phyloP scores from a whole-genome alignment of 2,329 filamentous ascomycete genomes.

The Phyllosticta citriasiana region DNA sequence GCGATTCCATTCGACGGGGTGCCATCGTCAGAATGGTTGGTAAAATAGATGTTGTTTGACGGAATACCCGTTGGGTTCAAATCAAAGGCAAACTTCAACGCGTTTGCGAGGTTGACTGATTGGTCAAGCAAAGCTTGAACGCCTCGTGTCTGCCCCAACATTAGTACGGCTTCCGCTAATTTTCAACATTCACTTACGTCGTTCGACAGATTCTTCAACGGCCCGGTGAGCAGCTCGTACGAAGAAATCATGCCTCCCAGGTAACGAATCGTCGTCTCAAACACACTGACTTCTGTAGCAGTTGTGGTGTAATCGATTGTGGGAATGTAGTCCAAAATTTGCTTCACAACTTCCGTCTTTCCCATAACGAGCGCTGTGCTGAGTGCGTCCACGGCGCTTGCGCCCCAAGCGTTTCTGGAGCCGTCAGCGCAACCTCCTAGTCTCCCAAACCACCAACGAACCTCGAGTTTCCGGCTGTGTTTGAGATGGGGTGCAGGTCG shows the following conservation, averaged over 20 bases:
- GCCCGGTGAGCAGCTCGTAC: slow-evolving; percentile 63
- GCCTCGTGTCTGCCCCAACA: neutral
- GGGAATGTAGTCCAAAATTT: slow-evolving; percentile 62
- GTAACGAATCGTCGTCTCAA: slow-evolving; percentile 87
- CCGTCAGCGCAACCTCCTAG: slow-evolving; percentile 1
- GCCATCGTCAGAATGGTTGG: slow-evolving; percentile 39
- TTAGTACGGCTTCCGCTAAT: neutral
- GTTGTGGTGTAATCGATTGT: slow-evolving; percentile 61
- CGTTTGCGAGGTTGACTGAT: slow-evolving; percentile 58
- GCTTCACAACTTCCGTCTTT: slow-evolving; percentile 53
- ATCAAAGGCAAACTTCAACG: slow-evolving; percentile 67
- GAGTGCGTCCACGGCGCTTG: slow-evolving; percentile 70
- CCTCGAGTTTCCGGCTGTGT: slow-evolving; percentile 59
- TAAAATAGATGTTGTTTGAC: slow-evolving; percentile 56
- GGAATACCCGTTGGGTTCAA: slow-evolving; percentile 57
- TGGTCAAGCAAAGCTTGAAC: slow-evolving; percentile 51
- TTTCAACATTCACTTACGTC: slow-evolving; percentile 20
- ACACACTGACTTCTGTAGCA: slow-evolving; percentile 54
- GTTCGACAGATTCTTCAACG: slow-evolving; percentile 43
- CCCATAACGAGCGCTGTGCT: slow-evolving; percentile 72
- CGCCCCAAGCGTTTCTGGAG: slow-evolving; percentile 70
- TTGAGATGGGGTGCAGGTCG: slow-evolving; percentile 59
- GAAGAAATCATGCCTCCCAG: slow-evolving; percentile 69
- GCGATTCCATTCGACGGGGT: slow-evolving; percentile 59
- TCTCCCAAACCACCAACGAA: slow-evolving; percentile 26